phyloP scores from a whole-genome alignment of 495 filamentous ascomycete genomes.

The Hypoxylon perforatum region DNA sequence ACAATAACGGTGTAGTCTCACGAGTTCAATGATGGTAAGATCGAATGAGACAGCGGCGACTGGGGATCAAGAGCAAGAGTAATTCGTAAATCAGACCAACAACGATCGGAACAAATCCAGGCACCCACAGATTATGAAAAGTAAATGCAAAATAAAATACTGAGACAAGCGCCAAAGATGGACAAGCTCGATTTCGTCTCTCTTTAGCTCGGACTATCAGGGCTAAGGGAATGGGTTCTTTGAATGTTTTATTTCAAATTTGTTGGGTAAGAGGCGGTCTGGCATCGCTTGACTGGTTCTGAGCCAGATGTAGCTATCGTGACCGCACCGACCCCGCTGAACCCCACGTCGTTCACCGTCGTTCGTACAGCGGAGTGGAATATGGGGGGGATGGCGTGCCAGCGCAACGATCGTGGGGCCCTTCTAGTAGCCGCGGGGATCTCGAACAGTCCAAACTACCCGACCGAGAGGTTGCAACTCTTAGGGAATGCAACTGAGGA shows the following conservation, averaged over 20 bases:
- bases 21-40: neutral
- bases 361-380: conserved; percentile 23
- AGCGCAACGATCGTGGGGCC: conserved; percentile 22
- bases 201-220: conserved; percentile 20
- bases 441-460: conserved; percentile 14
- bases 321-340: conserved; percentile 32
- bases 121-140: neutral
- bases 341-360: conserved; percentile 34
- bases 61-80: conserved; percentile 13
- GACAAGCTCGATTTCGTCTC: conserved; percentile 28
- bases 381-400: conserved; percentile 13
- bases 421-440: conserved; percentile 7
- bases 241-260: conserved; percentile 30
- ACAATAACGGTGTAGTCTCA: conserved; percentile 10
- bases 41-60: conserved; percentile 2
- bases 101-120: neutral
- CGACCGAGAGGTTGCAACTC: conserved; percentile 10
- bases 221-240: conserved; percentile 23
- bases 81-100: conserved; percentile 8
- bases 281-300: conserved; percentile 38
- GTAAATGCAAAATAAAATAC: conserved; percentile 24
- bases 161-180: conserved; percentile 8
- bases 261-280: conserved; percentile 45
- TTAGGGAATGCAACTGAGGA: conserved; percentile 4
- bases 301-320: conserved; percentile 39